Evolutionary conservation across 192 early-diverging fungal genomes (phyloP).

Genomic region (Coemansia brasiliensis): DNA sequence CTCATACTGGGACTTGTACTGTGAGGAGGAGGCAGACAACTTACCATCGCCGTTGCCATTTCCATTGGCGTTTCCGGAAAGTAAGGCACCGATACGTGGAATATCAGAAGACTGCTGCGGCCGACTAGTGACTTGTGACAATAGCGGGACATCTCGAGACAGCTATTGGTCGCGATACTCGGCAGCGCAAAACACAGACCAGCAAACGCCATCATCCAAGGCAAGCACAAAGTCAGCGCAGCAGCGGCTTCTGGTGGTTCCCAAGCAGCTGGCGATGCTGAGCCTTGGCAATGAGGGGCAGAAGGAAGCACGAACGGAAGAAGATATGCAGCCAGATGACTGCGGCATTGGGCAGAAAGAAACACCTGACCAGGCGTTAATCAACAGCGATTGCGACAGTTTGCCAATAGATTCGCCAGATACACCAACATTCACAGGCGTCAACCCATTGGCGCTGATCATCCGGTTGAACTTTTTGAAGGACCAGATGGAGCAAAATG

Average conservation of each 20-base stretch:
- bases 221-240: background rate
- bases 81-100: background rate
- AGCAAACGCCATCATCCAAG: slow-evolving; percentile 15
- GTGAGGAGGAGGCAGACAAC: slow-evolving; percentile 15
- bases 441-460: slow-evolving; percentile 46
- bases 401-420: slow-evolving; percentile 14
- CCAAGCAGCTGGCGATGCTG: slow-evolving; percentile 31
- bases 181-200: slow-evolving; percentile 3
- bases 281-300: slow-evolving; percentile 7
- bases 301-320: background rate
- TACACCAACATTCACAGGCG: slow-evolving; percentile 19
- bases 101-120: too few species aligned
- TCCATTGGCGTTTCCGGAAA: background rate
- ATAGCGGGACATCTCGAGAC: slow-evolving; percentile 27
- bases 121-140: background rate
- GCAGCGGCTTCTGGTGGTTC: slow-evolving; percentile 38
- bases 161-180: slow-evolving; percentile 54
- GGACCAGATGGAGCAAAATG: slow-evolving; percentile 47
- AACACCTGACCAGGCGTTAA: background rate
- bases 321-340: background rate
- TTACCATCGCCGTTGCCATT: slow-evolving; percentile 7
- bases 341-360: background rate
- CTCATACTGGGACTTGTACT: slow-evolving; percentile 51
- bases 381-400: background rate
- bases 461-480: slow-evolving; percentile 47